Conservation (phyloP, 805 yeast genomes). For the Debaryomyces prosopidis region DNA sequence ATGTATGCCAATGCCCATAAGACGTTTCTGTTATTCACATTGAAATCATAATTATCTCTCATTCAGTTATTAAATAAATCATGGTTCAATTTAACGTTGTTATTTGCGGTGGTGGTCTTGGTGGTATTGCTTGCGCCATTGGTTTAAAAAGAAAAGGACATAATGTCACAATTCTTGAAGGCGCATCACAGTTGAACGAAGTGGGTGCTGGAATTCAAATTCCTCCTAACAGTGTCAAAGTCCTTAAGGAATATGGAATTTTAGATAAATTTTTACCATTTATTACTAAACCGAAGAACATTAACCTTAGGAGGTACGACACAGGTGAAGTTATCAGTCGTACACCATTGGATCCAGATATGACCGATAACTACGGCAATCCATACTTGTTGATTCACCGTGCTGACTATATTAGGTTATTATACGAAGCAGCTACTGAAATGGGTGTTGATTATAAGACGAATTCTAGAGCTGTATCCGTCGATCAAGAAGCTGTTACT, state of each 20-base stretch:
- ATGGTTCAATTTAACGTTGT: conserved; percentile 11
- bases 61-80: no score
- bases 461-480: conserved; percentile 3
- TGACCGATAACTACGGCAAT: conserved; percentile 17
- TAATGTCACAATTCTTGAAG: conserved; percentile 17
- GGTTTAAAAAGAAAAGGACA: conserved; percentile 17
- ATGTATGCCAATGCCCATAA: no score
- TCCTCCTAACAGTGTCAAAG: conserved; percentile 23
- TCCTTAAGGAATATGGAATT: conserved; percentile 18
- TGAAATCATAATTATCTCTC: no score
- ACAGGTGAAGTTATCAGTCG: conserved; percentile 17
- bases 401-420: conserved; percentile 15
- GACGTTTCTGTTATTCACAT: no score
- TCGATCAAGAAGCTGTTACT: conserved; percentile 21
- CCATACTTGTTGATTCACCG: conserved; percentile 24
- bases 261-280: conserved; percentile 15
- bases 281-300: conserved; percentile 7
- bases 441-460: conserved; percentile 17
- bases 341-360: no score
- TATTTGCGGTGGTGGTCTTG: conserved; percentile 20
- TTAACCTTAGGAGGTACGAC: not conserved
- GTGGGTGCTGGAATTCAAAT: conserved; percentile 24
- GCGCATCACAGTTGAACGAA: conserved; percentile 21
- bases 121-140: conserved; percentile 18
- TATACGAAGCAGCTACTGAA: conserved; percentile 13